phyloP scores from a whole-genome alignment of 768 basidiomycete species.

The Tulasnella calospora region DNA sequence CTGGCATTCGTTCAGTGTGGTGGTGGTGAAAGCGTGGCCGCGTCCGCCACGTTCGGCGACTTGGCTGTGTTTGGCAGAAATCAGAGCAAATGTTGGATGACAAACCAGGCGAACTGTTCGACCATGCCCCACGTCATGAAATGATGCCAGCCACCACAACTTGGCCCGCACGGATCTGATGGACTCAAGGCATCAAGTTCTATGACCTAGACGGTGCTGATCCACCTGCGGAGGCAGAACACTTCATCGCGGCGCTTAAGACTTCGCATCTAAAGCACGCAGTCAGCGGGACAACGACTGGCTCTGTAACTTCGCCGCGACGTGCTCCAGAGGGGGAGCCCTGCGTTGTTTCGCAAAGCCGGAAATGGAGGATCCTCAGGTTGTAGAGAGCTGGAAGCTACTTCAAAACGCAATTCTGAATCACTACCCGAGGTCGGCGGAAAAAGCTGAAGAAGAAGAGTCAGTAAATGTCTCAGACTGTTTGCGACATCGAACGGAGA shows the following conservation, averaged over 20 bases:
- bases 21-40: constrained; percentile 24
- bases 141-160: background rate
- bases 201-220: background rate
- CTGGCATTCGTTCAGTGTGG: constrained; percentile 50
- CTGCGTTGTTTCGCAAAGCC: background rate
- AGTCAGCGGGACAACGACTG: background rate
- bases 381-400: background rate
- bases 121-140: background rate
- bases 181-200: background rate
- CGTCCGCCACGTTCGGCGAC: constrained; percentile 25
- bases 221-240: background rate
- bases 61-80: background rate
- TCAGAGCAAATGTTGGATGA: background rate
- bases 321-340: background rate
- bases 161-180: background rate
- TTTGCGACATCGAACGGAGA: background rate
- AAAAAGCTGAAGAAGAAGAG: background rate
- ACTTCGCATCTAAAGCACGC: background rate
- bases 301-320: background rate
- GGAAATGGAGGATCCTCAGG: background rate
- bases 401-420: background rate
- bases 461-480: background rate
- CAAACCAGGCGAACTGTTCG: background rate
- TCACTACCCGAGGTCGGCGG: background rate
- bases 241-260: background rate